phyloP scores from a whole-genome alignment of 1,139 yeast species.

The Lodderomyces jiufengensis region DNA sequence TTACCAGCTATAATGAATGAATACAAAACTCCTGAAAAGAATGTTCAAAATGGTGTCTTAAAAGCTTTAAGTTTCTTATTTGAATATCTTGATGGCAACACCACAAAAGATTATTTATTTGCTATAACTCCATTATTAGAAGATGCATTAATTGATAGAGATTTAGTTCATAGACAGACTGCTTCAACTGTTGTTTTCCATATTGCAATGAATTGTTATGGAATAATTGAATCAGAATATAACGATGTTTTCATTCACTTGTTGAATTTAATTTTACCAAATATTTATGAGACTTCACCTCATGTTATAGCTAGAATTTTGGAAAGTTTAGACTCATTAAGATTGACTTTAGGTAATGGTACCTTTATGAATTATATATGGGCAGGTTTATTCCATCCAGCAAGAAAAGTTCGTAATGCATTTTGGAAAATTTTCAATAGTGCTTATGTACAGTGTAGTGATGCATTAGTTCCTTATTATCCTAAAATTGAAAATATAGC shows the following conservation, averaged over 20 bases:
- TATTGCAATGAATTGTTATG: conserved; percentile 75
- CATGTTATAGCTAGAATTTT: conserved; percentile 83
- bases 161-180: conserved; percentile 91
- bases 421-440: conserved; percentile 84
- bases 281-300: conserved; percentile 88
- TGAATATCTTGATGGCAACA: conserved; percentile 77
- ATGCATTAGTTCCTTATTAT: conserved; percentile 77
- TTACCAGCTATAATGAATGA: conserved; percentile 97
- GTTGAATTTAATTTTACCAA: conserved; percentile 74
- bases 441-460: conserved; percentile 71
- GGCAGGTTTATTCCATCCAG: conserved; percentile 93
- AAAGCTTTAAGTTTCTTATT: conserved; percentile 91
- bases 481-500: conserved; percentile 52
- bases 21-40: conserved; percentile 85
- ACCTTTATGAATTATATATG: conserved; percentile 70
- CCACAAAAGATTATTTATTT: conserved; percentile 79
- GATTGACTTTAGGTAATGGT: conserved; percentile 76
- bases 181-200: conserved; percentile 88
- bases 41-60: conserved; percentile 93
- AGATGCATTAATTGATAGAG: conserved; percentile 89
- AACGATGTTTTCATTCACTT: conserved; percentile 60
- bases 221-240: conserved; percentile 72
- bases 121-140: conserved; percentile 79
- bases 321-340: conserved; percentile 75
- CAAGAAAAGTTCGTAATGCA: conserved; percentile 76